Percentiles rank a stretch among this genome's conserved stretches.
These are phyloP conservation scores for Neonectria coccinea DNA, from an alignment of 2,329 filamentous ascomycete genomes.

Conservation along the genomic window DNA sequence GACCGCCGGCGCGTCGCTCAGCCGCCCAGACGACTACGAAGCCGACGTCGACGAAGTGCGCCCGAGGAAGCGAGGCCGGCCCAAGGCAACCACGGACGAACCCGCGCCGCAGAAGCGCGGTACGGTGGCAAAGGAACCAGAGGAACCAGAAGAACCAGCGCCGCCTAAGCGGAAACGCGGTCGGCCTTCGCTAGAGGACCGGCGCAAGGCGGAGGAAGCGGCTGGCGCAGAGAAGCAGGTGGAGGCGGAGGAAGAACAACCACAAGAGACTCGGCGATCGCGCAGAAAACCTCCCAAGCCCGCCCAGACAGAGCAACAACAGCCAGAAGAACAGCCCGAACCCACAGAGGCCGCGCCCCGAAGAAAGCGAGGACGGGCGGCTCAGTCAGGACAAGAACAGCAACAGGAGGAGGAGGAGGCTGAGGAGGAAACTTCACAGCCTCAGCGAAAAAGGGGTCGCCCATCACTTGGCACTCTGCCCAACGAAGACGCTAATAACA, in stretches of 20 bases:
- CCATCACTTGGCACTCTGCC: conserved; percentile 35
- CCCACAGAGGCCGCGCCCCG: conserved; percentile 21
- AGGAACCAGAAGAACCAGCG: conserved; percentile 33
- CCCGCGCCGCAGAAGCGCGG: conserved; percentile 45
- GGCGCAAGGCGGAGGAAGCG: conserved; percentile 29
- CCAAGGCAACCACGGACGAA: conserved; percentile 26
- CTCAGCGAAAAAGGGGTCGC: conserved; percentile 31
- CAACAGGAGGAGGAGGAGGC: conserved; percentile 27
- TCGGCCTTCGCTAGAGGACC: conserved; percentile 46
- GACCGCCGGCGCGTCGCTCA: conserved; percentile 45
- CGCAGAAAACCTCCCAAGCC: conserved; percentile 34
- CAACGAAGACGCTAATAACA: conserved; percentile 31
- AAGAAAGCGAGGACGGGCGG: conserved; percentile 32
- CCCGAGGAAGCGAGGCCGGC: conserved; percentile 38
- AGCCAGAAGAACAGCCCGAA: conserved; percentile 13
- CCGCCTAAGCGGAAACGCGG: conserved; percentile 53
- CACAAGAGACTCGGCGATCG: conserved; percentile 24
- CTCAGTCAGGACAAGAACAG: conserved; percentile 3
- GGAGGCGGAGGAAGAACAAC: conserved; percentile 21
- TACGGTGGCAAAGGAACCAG: conserved; percentile 32
- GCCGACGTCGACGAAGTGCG: conserved; percentile 44
- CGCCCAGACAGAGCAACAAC: conserved; percentile 21
- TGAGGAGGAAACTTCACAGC: conserved; percentile 1
- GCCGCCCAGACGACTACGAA: conserved; percentile 40
- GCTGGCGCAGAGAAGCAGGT: conserved; percentile 31